Percentiles rank a stretch among this genome's conserved stretches.
phyloP scores from a whole-genome alignment of 2,329 filamentous ascomycete species.

The Diplodia seriata region DNA sequence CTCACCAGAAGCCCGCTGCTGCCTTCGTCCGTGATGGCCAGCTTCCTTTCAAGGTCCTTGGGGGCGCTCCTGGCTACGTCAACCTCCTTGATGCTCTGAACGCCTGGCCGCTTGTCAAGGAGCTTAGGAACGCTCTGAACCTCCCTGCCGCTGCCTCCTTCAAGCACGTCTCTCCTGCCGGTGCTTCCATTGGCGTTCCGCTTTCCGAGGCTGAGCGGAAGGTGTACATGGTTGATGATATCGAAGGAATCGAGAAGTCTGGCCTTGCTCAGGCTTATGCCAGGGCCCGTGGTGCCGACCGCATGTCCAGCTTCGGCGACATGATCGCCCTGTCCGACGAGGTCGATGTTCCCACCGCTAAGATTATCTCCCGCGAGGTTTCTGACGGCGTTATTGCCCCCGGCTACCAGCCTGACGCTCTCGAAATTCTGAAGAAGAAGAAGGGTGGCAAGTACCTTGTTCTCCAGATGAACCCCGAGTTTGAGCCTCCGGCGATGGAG shows the following conservation, averaged over 20 bases:
- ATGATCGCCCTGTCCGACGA: constrained; percentile 91
- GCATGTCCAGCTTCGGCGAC: constrained; percentile 98
- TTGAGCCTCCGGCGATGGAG: constrained; percentile 76
- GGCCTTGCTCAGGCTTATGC: constrained; percentile 92
- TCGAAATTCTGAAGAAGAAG: constrained; percentile 95
- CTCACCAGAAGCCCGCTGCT: constrained; percentile 95
- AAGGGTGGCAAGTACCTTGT: constrained; percentile 98
- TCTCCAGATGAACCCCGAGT: constrained; percentile 90
- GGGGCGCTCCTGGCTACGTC: constrained; percentile 92
- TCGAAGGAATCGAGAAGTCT: constrained; percentile 85
- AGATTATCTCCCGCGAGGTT: constrained; percentile 97
- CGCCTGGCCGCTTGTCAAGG: constrained; percentile 95
- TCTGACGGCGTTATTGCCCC: constrained; percentile 96
- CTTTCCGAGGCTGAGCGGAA: constrained; percentile 88
- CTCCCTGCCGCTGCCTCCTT: constrained; percentile 94
- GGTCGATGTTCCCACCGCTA: constrained; percentile 90
- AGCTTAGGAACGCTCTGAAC: constrained; percentile 86
- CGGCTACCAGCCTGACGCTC: constrained; percentile 80
- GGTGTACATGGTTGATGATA: constrained; percentile 98
- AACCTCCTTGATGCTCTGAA: constrained; percentile 97
- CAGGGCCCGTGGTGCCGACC: constrained; percentile 91
- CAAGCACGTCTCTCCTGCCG: constrained; percentile 96
- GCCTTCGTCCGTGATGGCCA: constrained; percentile 76
- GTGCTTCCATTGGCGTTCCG: constrained; percentile 90
- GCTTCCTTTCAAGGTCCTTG: constrained; percentile 93